Evolutionary conservation across 495 filamentous ascomycete genomes (phyloP), one percentile per base, ranked within the genome.

Genomic region (Acidomyces sp.): DNA sequence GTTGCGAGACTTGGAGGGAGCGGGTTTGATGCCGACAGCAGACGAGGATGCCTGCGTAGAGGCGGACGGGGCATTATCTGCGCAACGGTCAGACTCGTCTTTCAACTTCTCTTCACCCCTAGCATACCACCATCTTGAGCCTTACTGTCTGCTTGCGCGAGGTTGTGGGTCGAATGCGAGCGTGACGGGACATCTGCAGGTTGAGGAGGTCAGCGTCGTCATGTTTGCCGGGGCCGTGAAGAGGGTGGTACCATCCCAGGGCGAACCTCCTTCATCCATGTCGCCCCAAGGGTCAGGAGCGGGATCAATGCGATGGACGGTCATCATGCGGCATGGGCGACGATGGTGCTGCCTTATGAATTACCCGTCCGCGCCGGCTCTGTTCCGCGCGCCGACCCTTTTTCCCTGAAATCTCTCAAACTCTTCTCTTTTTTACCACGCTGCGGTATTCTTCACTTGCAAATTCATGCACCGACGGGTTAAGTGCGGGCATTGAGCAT

Each of bases 1-100:
- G 18, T 72, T 77, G 51, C 75, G 64, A 18, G 70, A 65, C 23
- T 52, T 52, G 18, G 39, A 43, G 12, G 48, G 32, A 3, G 58
- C 64, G 52, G 70, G 67, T 52, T 63, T 62, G 48, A 60, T 62
- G 17, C 37, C 38, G 30, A 16, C n/a, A n/a, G n/a, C n/a, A n/a
- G n/a, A n/a, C n/a, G n/a, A n/a, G n/a, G n/a, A n/a, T n/a, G n/a
- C n/a, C n/a, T n/a, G n/a, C n/a, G n/a, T n/a, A n/a, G n/a, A n/a
- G n/a, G n/a, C n/a, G n/a, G n/a, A n/a, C n/a, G n/a, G n/a, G n/a
- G n/a, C n/a, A n/a, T n/a, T n/a, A n/a, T n/a, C n/a, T n/a, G n/a
- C n/a, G n/a, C n/a, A n/a, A n/a, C n/a, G n/a, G n/a, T n/a, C n/a
- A n/a, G n/a, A n/a, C n/a, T n/a, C n/a, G n/a, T n/a, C n/a, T n/a